Evolutionary conservation across 2,329 filamentous ascomycete species (phyloP).

Genomic region (Fusarium subglutinans): DNA sequence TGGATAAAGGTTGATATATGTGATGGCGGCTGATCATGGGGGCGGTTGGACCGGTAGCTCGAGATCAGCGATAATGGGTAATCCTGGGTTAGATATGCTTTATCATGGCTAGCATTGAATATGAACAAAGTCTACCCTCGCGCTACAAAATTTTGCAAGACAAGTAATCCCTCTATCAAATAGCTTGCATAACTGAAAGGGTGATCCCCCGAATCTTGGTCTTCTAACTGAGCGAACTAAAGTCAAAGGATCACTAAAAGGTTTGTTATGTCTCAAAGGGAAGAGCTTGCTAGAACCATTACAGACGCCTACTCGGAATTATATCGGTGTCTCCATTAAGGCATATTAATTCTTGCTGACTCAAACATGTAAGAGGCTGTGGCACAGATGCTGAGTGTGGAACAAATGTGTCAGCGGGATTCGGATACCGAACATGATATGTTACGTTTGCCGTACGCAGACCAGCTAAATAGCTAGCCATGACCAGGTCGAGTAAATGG

Average conservation of each 20-base stretch:
- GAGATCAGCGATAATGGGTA: neutral
- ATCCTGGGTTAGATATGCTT: neutral
- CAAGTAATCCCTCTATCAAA: neutral
- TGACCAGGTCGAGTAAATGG: accelerated
- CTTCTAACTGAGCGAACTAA: neutral
- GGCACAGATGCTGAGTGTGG: too few species aligned
- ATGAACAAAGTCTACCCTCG: too few species aligned
- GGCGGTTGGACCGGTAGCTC: neutral
- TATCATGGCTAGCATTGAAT: too few species aligned
- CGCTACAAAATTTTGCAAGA: too few species aligned
- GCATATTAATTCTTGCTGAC: too few species aligned
- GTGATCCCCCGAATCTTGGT: neutral
- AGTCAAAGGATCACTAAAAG: accelerated
- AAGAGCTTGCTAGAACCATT: accelerated
- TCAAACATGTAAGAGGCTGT: too few species aligned
- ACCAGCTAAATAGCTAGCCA: too few species aligned
- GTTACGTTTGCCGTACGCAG: too few species aligned
- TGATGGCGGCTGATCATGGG: too few species aligned
- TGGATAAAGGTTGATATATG: neutral
- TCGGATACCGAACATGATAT: neutral
- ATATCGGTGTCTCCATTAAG: neutral
- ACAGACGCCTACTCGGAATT: neutral
- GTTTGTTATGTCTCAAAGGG: neutral
- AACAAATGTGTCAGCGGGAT: too few species aligned
- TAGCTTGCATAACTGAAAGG: neutral